phyloP scores from a whole-genome alignment of 257 asterid species.

The Nicotiana noctiflora region DNA sequence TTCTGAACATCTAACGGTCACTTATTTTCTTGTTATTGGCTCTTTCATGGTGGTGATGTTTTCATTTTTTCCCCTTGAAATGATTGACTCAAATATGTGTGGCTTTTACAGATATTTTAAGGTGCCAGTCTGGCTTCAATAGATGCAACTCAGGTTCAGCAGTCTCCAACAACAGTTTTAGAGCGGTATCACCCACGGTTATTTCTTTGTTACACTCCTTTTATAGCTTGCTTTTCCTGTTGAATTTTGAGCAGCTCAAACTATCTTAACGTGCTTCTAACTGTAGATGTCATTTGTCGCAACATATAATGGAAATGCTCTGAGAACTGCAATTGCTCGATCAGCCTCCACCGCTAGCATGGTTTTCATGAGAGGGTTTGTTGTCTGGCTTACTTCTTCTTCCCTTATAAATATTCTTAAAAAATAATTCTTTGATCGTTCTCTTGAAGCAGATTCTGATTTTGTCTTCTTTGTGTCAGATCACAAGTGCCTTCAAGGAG shows the following conservation, averaged over 20 bases:
- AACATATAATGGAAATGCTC: conserved; percentile 35
- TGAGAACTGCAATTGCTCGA: conserved; percentile 32
- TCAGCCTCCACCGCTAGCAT: conserved; percentile 35
- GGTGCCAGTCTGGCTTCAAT: conserved; percentile 29
- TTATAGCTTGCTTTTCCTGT: background rate
- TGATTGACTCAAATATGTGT: background rate
- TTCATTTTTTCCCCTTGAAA: background rate
- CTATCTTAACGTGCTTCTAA: background rate
- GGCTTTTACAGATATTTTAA: conserved; percentile 34
- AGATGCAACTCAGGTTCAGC: conserved; percentile 12
- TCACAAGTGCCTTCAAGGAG: conserved; percentile 16
- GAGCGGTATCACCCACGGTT: conserved; percentile 26
- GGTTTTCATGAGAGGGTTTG: conserved; percentile 32
- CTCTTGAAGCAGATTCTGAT: background rate
- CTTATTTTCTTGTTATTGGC: background rate
- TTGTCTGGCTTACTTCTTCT: conserved; percentile 9
- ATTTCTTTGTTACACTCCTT: background rate
- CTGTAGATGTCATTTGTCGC: conserved; percentile 38
- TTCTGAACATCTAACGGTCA: background rate
- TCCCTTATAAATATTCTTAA: background rate
- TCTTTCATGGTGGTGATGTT: conserved; percentile 2
- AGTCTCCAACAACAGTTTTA: conserved; percentile 24
- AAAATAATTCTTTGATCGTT: conserved; percentile 1
- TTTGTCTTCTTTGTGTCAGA: conserved; percentile 32
- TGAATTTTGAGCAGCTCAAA: background rate